Percentiles rank a stretch among this genome's conserved stretches.
These are phyloP conservation scores for Blastomyces gilchristii DNA, from an alignment of 2,329 filamentous ascomycete species.

Conservation along the genomic window DNA sequence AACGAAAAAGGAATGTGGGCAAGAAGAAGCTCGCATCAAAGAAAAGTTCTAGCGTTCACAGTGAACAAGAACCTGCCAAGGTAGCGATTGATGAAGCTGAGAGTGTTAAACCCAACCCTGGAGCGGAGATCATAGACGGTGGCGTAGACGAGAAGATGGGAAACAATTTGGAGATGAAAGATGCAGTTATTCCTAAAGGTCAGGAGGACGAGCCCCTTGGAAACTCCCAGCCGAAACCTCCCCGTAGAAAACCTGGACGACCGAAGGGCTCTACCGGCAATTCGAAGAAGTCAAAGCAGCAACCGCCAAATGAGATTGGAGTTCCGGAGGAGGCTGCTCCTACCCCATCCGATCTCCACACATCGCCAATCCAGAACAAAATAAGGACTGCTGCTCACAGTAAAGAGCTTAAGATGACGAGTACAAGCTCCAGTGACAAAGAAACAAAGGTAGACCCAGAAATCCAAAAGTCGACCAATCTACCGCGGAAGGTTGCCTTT, in stretches of 20 bases:
- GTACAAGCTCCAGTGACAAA: neutral
- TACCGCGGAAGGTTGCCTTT: slow-evolving; percentile 3
- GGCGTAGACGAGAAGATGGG: neutral
- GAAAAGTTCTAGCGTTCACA: slow-evolving; percentile 9
- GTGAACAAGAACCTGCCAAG: neutral
- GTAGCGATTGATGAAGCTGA: slow-evolving; percentile 5
- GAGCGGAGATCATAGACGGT: no score
- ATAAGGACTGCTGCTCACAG: neutral
- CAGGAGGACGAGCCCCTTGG: neutral
- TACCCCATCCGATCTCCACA: slow-evolving; percentile 1
- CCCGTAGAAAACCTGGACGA: slow-evolving; percentile 1
- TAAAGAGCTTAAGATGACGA: neutral
- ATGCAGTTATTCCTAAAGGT: neutral
- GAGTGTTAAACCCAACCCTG: neutral
- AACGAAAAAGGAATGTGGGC: slow-evolving; percentile 14
- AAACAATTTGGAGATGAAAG: neutral
- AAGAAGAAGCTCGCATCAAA: slow-evolving; percentile 14
- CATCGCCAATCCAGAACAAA: neutral
- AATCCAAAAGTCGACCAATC: neutral
- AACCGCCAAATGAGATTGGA: neutral
- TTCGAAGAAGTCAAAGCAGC: neutral
- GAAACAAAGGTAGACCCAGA: neutral
- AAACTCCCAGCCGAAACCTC: neutral
- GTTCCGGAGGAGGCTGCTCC: neutral
- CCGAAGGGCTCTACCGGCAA: neutral